Conservation (phyloP, 768 basidiomycete genomes). For the Russula earlei region DNA sequence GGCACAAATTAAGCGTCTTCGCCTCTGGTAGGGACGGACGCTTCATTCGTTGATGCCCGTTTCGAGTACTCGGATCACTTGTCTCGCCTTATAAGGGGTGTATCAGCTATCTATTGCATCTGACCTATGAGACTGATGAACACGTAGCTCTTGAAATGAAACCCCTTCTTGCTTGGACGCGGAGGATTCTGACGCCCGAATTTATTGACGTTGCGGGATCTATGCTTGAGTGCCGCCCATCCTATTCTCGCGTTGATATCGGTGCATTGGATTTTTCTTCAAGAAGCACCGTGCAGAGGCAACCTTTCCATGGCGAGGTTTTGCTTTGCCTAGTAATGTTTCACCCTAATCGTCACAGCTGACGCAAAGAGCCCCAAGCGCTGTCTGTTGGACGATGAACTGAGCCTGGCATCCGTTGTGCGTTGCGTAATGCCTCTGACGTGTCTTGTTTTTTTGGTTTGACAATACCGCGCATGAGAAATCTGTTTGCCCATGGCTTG, state of each 20-base stretch:
- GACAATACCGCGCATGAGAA: no score
- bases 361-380: neutral
- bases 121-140: neutral
- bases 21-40: neutral
- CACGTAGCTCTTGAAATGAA: neutral
- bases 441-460: neutral
- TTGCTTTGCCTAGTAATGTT: neutral
- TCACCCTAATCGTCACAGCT: no score
- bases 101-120: neutral
- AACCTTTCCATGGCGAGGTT: neutral
- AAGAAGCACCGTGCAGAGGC: neutral
- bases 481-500: no score
- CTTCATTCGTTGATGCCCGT: neutral
- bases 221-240: neutral
- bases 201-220: neutral
- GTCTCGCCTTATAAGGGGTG: neutral
- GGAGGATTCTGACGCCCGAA: neutral
- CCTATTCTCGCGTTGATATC: conserved; percentile 1
- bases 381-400: no score
- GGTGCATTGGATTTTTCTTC: neutral
- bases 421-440: neutral
- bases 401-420: neutral
- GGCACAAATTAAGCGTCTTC: neutral
- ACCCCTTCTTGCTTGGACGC: neutral
- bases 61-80: neutral